Percentiles rank a stretch among this genome's conserved stretches.
Conservation (phyloP, 1,284 basidiomycete species). For the Tylopilus sp. region DNA sequence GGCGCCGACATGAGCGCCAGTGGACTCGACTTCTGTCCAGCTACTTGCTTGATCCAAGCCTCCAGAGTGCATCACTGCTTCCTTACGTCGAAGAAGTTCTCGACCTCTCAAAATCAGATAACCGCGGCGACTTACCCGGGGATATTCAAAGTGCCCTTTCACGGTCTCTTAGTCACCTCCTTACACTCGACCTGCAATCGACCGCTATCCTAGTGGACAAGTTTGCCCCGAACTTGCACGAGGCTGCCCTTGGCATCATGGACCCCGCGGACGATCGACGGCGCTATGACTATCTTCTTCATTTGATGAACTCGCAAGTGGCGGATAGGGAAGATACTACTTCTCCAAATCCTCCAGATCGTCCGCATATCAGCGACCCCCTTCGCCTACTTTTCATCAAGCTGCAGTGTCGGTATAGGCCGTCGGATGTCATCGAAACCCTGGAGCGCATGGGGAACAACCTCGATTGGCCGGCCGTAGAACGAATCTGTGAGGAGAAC, state of each 20-base stretch:
- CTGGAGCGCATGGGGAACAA: constrained; percentile 48
- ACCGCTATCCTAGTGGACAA: constrained; percentile 76
- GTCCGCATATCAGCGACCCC: constrained; percentile 41
- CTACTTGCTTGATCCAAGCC: constrained; percentile 71
- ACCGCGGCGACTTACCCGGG: constrained; percentile 42
- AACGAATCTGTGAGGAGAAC: constrained; percentile 61
- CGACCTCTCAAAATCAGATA: constrained; percentile 39
- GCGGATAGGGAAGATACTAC: constrained; percentile 43
- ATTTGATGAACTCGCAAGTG: constrained; percentile 55
- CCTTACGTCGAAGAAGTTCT: constrained; percentile 61
- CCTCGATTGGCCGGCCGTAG: constrained; percentile 58
- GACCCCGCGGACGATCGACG: constrained; percentile 44
- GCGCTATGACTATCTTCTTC: constrained; percentile 75
- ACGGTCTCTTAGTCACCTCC: constrained; percentile 58
- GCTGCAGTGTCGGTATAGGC: constrained; percentile 70
- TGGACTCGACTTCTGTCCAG: constrained; percentile 75
- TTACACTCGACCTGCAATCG: constrained; percentile 56
- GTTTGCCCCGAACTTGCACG: constrained; percentile 62
- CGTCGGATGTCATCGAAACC: constrained; percentile 60
- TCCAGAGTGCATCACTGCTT: constrained; percentile 62
- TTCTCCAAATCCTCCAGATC: constrained; percentile 19
- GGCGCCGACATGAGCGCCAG: constrained; percentile 69
- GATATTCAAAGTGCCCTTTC: constrained; percentile 53
- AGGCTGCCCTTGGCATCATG: constrained; percentile 48
- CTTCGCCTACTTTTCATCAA: constrained; percentile 65